Evolutionary conservation across 345 rosid species (phyloP).

Genomic region (Eucalyptus marginata): DNA sequence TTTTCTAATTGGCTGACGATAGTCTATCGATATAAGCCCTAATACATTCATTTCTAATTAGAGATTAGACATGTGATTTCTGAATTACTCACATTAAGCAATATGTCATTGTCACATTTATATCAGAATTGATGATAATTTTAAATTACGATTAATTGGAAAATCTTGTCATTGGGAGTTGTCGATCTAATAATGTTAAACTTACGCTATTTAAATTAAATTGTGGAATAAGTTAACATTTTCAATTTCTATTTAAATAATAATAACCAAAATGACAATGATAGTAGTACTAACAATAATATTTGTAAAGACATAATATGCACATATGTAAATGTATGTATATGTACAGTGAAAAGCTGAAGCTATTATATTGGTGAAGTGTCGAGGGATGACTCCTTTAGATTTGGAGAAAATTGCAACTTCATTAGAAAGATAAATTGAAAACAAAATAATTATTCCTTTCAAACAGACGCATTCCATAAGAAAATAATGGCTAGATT

Average conservation of each 20-base stretch:
- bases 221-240: too few species aligned
- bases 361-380: neutral
- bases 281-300: too few species aligned
- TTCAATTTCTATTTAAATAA: neutral
- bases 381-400: neutral
- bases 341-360: neutral
- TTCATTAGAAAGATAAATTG: neutral
- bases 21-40: too few species aligned
- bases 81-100: too few species aligned
- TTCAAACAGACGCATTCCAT: neutral
- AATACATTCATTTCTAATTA: too few species aligned
- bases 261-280: neutral
- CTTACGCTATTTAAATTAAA: neutral
- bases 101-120: too few species aligned
- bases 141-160: neutral
- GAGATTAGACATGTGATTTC: too few species aligned
- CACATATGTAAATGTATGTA: too few species aligned
- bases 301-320: neutral
- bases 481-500: neutral
- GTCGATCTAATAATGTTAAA: too few species aligned
- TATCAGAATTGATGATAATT: too few species aligned
- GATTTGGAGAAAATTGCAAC: neutral
- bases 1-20: too few species aligned
- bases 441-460: neutral
- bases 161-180: neutral